Base-by-base conservation (phyloP, 148 eudicot genomes). In the Rhododendron williamsianum region DNA sequence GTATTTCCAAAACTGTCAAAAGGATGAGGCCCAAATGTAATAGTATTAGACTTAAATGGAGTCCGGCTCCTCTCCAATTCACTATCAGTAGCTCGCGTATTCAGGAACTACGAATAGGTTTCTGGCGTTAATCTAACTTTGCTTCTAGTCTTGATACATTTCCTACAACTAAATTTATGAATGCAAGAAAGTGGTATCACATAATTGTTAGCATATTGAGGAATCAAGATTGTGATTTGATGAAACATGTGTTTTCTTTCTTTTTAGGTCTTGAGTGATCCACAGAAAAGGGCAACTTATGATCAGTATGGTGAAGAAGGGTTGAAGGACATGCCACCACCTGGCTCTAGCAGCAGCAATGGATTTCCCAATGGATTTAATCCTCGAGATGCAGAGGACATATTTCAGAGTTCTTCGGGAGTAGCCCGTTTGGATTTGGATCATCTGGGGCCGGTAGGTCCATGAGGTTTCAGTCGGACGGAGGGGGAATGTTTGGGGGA, bases 271-370 rank as follows among this genome's bases (percentile, higher is more conserved):
- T 79, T 95, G 76, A 95, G 98, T 77, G 96, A 95, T 86, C 94
- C 95, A 43, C 88, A 93, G 23, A 95, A 90, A 82, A 87, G 95
- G 56, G 85, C 87, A 71, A 80, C 85, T 18, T 95, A 92, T 81
- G 98, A 95, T 80, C 96, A 92, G 65, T 84, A 92, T 82, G 99
- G 99, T 23, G 99, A 94, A 91, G 98, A 96, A 86, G 99, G 99
- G 25, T 81, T 96, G 46, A 94, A 92, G 79, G 94, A 93, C 86
- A 88, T 80, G 91, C 95, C 92, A 10, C 90, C 90, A 9, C 86
- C 93, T 10, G 90, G 93, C 36, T 82, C 91, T 7, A 78, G 87
- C 1, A 87, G 89, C 87, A 88, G 71, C 87, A 83, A 82, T 13
- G 87, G 85, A 16, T 88, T 84, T 33, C 88, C 85, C 15, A 80